Evolutionary conservation across 2,329 filamentous ascomycete species (phyloP), one percentile per base, ranked within the genome.

Genomic region (Lecanicillium sp.): DNA sequence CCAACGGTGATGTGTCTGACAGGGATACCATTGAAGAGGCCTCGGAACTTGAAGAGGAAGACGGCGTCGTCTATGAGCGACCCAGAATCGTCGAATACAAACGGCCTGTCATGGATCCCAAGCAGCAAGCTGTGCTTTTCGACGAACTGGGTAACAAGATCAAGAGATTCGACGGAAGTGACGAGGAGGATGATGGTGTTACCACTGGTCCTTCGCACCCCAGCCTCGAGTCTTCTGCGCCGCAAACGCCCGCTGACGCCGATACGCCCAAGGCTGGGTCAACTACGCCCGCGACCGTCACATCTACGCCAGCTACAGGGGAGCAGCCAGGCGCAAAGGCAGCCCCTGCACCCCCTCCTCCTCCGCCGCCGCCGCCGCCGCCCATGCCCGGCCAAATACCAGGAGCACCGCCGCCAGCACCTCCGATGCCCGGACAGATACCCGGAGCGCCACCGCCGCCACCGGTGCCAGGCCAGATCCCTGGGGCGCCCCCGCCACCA

Each of bases 41-140:
- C 12, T 78, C 77, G 27, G 75, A 79, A 37, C 63, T 60, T 19
- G 66, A 78, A 41, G 64, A 61, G 15, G 68, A 69, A 6, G 82
- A 84, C 30, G 80, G 75, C 23, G 73, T 83, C 33, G 67, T 91
- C 20, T 86, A 84, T 54, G 87, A 90, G 67, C 91, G 84, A 66
- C 87, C 90, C 32, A 79, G 84, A 48, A 70, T 95, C 42, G 79
- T 95, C 49, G 79, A 93, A 64, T 80, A 91, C 67, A 84, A 80
- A 62, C 79, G 88, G 52, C 88, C 89, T 10, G 68, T 75, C 27
- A 69, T 81, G 57, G 75, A 80, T 55, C 78, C 67, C 66, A 89
- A 72, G 74, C 84, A 71, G 71, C 81, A 73, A 71, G 81, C 62
- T 64, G 91, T 69, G 60, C 84, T 72, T 68, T 75, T 71, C 74